Evolutionary conservation across 1,284 basidiomycete genomes (phyloP), one percentile per base, ranked within the genome.

Genomic region (Fistulinella cinereoalba): DNA sequence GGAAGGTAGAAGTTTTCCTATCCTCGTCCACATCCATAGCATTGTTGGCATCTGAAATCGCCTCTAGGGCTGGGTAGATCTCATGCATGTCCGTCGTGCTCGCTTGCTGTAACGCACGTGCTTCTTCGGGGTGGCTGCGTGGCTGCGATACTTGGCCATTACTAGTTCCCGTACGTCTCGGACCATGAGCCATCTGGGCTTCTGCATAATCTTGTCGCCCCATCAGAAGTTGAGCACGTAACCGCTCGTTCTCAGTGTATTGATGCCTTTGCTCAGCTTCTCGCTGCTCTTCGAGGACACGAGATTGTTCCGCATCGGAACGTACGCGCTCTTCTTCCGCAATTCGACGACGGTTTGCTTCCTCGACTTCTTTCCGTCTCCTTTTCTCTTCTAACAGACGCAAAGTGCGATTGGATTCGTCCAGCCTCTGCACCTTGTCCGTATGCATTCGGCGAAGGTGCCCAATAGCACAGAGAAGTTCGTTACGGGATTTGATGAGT

Each of bases 341-440:
- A 18, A 43, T 33, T 21, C 39, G 46, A 5, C 31, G 39, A 29
- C 37, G 45, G 15, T 61, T 48, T 21, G 43, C 51, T 45, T 58
- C 51, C 8, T 54, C 48, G 3, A 21, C 40, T 16, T 37, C 43
- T 47, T 44, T 65, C 41, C 37, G 44, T 24, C 51, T 50, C 40
- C 62, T 65, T 24, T 52, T 47, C 37, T 46, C 52, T 40, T 44
- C 50, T 39, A 64, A 19, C 31, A 27, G 50, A 19, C 42, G 58
- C 10, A 67, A 36, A n/a, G 44, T 47, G 19, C 22, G 43, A 31
- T 41, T 47, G n/a, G 31, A 44, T 41, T 53, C 51, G 37, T 54
- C 52, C 29, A 59, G 25, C 36, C 46, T 44, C 29, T 48, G 53
- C 23, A 50, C 21, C 40, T 51, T 60, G 22, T 57, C 51, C 16